phyloP scores from a whole-genome alignment of 164 flowering plant genomes.

The Macadamia tetraphylla region DNA sequence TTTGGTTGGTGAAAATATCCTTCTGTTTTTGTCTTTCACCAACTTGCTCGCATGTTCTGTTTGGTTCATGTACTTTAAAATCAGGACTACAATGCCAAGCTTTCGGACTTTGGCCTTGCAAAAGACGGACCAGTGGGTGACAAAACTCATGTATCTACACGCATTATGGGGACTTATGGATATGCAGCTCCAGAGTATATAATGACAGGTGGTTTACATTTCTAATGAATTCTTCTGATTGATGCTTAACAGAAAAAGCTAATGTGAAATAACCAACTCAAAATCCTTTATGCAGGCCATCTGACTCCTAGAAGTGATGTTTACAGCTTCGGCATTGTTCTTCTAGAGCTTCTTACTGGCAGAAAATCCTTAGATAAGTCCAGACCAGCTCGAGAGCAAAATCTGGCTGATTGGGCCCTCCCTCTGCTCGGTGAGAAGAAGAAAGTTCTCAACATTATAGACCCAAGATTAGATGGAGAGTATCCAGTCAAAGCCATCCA shows the following conservation, averaged over 20 bases:
- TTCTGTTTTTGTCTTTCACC: too few species aligned
- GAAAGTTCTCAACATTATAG: slow-evolving; percentile 47
- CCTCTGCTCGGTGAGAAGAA: slow-evolving; percentile 60
- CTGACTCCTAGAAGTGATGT: not conserved
- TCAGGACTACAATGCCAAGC: slow-evolving; percentile 2
- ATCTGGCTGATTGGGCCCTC: not conserved
- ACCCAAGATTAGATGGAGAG: slow-evolving; percentile 54
- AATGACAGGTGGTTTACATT: not conserved
- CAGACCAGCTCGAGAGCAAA: not conserved
- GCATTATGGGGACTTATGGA: slow-evolving; percentile 1
- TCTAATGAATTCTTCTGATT: not conserved
- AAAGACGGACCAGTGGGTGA: not conserved
- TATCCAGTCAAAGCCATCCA: slow-evolving; percentile 55
- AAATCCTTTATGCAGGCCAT: not conserved
- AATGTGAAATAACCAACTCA: too few species aligned
- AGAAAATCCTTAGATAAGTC: not conserved
- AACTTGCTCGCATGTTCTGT: too few species aligned
- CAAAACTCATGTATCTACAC: not conserved
- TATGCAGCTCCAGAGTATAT: not conserved
- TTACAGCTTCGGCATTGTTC: not conserved
- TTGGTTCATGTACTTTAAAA: not conserved
- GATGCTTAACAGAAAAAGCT: too few species aligned
- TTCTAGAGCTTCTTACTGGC: slow-evolving; percentile 1
- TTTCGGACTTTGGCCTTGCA: not conserved
- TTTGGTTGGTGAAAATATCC: too few species aligned